Percentiles rank a stretch among this genome's conserved stretches.
Conservation (phyloP, 1,139 yeast species). For the Hyphopichia pseudoburtonii region DNA sequence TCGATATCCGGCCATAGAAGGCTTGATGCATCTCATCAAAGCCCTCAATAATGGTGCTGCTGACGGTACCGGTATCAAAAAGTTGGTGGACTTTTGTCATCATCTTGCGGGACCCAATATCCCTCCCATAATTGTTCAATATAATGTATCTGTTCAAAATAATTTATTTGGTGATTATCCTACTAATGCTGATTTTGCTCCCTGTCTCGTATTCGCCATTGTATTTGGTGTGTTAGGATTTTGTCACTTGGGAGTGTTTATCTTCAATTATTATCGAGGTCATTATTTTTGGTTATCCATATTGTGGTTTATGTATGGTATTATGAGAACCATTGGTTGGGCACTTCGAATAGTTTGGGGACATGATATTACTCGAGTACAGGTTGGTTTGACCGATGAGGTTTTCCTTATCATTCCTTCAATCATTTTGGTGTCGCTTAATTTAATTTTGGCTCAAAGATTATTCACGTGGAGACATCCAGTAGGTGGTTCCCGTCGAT, state of each 20-base stretch:
- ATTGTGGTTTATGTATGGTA: constrained; percentile 54
- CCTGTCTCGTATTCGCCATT: constrained; percentile 58
- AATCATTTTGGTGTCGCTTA: constrained; percentile 54
- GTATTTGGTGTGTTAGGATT: constrained; percentile 50
- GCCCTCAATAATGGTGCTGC: constrained; percentile 17
- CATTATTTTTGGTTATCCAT: constrained; percentile 63
- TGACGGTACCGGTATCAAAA: constrained; percentile 23
- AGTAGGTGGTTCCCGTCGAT: constrained; percentile 58
- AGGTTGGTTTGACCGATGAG: constrained; percentile 58
- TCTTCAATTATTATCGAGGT: constrained; percentile 53
- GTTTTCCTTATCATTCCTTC: constrained; percentile 60
- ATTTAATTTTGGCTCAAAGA: constrained; percentile 72
- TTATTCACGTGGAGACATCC: constrained; percentile 85
- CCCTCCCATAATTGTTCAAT: constrained; percentile 36
- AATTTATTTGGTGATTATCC: constrained; percentile 72
- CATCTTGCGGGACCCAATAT: constrained; percentile 27
- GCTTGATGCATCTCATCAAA: constrained; percentile 16
- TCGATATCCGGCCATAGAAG: constrained; percentile 19
- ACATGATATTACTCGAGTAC: constrained; percentile 41
- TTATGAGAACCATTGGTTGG: constrained; percentile 59
- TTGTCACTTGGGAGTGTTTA: constrained; percentile 51
- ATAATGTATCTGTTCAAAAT: constrained; percentile 43
- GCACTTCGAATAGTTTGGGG: constrained; percentile 63
- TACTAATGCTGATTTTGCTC: constrained; percentile 53
- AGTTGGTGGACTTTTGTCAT: constrained; percentile 17